Conservation (phyloP, 306 rosid genomes). For the Astragalus membranaceus region DNA sequence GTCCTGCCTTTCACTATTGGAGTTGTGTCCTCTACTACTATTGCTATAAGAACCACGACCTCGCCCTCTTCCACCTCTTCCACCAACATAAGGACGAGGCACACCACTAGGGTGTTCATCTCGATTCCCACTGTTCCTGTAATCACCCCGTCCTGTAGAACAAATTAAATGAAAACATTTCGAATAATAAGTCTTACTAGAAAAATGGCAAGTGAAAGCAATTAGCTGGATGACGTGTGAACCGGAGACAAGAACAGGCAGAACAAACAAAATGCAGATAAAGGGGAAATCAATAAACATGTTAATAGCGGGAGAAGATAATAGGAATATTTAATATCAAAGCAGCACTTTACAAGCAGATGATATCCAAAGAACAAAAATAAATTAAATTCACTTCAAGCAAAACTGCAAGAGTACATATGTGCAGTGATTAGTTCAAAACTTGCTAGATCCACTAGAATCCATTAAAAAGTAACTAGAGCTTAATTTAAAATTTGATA, state of each 20-base stretch:
- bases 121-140: slow-evolving; percentile 50
- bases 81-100: slow-evolving; percentile 78
- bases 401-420: neutral
- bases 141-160: slow-evolving; percentile 52
- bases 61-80: slow-evolving; percentile 49
- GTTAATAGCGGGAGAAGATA: neutral
- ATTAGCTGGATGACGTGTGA: neutral
- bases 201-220: neutral
- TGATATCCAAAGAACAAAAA: neutral
- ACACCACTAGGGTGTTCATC: slow-evolving; percentile 88
- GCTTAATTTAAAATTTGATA: neutral
- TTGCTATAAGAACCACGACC: slow-evolving; percentile 62
- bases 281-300: neutral
- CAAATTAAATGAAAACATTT: neutral
- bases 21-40: slow-evolving; percentile 46
- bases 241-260: neutral
- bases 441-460: neutral
- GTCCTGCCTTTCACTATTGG: slow-evolving; percentile 57
- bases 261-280: neutral
- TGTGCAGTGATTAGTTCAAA: neutral
- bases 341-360: neutral
- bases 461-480: neutral
- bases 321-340: neutral
- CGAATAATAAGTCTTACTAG: neutral
- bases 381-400: neutral